phyloP scores from a whole-genome alignment of 768 basidiomycete species.

The Tricholoma sp. region DNA sequence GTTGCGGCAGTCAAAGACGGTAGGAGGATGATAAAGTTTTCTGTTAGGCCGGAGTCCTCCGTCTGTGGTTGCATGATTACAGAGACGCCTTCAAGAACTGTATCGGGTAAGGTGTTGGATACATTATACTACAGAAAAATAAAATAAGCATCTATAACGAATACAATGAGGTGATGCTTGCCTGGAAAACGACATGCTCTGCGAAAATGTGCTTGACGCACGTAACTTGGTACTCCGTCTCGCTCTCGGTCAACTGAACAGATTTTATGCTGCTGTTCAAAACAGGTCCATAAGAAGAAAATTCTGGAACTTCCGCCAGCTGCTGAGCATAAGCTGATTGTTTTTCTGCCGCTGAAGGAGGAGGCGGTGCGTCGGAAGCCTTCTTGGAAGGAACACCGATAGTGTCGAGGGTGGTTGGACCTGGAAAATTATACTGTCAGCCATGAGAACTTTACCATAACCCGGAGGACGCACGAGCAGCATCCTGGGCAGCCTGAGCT shows the following conservation, averaged over 20 bases:
- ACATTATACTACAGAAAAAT: conserved; percentile 75
- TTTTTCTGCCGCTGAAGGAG: conserved; percentile 81
- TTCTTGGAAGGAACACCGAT: conserved; percentile 69
- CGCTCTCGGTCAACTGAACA: conserved; percentile 85
- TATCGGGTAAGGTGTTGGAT: conserved; percentile 93
- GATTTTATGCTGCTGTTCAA: conserved; percentile 81
- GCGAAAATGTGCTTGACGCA: conserved; percentile 97
- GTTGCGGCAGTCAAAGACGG: conserved; percentile 60
- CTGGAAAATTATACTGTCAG: conserved; percentile 31
- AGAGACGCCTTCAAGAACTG: conserved; percentile 89
- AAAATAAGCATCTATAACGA: conserved; percentile 2
- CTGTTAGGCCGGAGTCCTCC: conserved; percentile 69
- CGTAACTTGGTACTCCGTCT: conserved; percentile 96
- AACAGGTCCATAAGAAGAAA: conserved; percentile 79
- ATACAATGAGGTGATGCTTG: conserved; percentile 28
- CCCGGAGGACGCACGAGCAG: conserved; percentile 56
- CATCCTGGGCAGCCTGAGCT: conserved; percentile 84
- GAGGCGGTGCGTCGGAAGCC: conserved; percentile 54
- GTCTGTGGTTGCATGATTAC: conserved; percentile 85
- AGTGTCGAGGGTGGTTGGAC: conserved; percentile 83
- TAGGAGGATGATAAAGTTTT: conserved; percentile 92
- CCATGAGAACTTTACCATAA: not conserved
- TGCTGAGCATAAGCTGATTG: conserved; percentile 86
- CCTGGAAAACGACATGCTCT: conserved; percentile 96
- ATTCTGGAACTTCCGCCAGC: conserved; percentile 80